These are phyloP conservation scores for Deuterostichococcus epilithicus DNA, from an alignment of 139 green algal genomes.

Conservation along the genomic window DNA sequence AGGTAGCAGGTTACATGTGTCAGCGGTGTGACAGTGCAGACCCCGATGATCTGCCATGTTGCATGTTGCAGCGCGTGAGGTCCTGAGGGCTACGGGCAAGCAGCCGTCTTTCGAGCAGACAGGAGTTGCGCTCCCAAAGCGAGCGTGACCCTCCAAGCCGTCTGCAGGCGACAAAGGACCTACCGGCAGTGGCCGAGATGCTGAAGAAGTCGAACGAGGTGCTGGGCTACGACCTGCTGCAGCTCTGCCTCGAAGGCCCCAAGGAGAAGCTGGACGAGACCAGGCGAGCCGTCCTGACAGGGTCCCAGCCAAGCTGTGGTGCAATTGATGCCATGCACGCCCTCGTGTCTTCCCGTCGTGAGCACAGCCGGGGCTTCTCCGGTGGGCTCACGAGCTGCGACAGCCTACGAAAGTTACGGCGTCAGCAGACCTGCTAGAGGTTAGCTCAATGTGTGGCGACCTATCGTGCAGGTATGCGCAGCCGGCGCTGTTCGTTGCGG, in stretches of 20 bases:
- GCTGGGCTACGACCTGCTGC: slow-evolving; percentile 86
- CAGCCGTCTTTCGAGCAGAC: neutral
- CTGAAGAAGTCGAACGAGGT: slow-evolving; percentile 66
- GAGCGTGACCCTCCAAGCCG: neutral
- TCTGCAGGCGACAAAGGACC: slow-evolving; percentile 39
- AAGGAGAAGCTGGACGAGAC: slow-evolving; percentile 87
- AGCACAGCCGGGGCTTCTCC: too few relatives aligned
- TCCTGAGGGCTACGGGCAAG: neutral
- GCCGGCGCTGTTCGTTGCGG: slow-evolving; percentile 86
- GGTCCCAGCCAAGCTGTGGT: neutral
- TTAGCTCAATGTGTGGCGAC: too few relatives aligned
- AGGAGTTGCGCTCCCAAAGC: neutral
- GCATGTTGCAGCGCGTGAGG: neutral
- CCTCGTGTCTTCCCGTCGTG: too few relatives aligned
- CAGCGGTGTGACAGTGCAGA: too few relatives aligned
- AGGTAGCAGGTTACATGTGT: too few relatives aligned
- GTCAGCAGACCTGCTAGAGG: too few relatives aligned
- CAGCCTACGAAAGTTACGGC: too few relatives aligned
- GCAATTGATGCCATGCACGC: neutral
- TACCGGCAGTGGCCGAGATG: slow-evolving; percentile 80
- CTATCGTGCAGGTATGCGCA: slow-evolving; percentile 44
- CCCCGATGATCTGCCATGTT: too few relatives aligned
- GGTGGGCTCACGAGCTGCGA: too few relatives aligned
- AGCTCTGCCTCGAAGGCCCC: slow-evolving; percentile 64
- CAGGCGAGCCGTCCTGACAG: slow-evolving; percentile 39